phyloP scores from a whole-genome alignment of 306 rosid species.

The Chamaecrista fasciculata region DNA sequence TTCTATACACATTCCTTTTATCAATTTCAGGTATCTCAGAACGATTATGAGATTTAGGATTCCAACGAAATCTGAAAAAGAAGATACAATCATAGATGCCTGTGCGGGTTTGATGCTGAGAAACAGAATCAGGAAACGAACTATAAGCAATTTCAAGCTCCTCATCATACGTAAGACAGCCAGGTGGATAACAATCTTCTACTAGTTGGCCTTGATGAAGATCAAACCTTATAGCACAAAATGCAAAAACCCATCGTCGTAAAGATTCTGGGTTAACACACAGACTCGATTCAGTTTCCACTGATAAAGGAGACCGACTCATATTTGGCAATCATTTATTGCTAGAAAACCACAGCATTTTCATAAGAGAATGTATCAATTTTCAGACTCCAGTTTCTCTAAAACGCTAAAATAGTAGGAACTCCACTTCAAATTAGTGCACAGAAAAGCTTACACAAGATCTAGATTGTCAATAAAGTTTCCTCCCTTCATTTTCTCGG shows the following conservation, averaged over 20 bases:
- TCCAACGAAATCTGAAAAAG: constrained; percentile 65
- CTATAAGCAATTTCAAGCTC: constrained; percentile 76
- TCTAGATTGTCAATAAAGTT: constrained; percentile 7
- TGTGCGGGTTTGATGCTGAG: constrained; percentile 73
- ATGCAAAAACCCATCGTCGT: constrained; percentile 67
- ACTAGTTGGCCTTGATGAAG: constrained; percentile 79
- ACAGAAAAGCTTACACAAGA: constrained; percentile 10
- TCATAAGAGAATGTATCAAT: constrained; percentile 21
- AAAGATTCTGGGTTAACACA: constrained; percentile 58
- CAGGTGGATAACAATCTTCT: constrained; percentile 81
- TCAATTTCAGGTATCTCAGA: constrained; percentile 39
- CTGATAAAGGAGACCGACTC: constrained; percentile 75
- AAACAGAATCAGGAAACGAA: constrained; percentile 78
- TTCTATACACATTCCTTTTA: constrained; percentile 30
- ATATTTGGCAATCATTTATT: constrained; percentile 39
- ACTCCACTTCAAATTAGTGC: constrained; percentile 10
- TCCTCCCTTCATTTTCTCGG: constrained; percentile 10
- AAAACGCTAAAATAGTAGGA: not conserved
- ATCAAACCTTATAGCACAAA: constrained; percentile 77
- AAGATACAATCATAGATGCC: constrained; percentile 75
- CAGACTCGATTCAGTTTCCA: constrained; percentile 57
- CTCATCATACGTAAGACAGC: constrained; percentile 62
- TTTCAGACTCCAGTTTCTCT: not conserved
- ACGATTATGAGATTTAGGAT: constrained; percentile 37
- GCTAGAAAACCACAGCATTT: constrained; percentile 33